phyloP scores from a whole-genome alignment of 768 basidiomycete genomes.

The Lactarius hengduanensis region DNA sequence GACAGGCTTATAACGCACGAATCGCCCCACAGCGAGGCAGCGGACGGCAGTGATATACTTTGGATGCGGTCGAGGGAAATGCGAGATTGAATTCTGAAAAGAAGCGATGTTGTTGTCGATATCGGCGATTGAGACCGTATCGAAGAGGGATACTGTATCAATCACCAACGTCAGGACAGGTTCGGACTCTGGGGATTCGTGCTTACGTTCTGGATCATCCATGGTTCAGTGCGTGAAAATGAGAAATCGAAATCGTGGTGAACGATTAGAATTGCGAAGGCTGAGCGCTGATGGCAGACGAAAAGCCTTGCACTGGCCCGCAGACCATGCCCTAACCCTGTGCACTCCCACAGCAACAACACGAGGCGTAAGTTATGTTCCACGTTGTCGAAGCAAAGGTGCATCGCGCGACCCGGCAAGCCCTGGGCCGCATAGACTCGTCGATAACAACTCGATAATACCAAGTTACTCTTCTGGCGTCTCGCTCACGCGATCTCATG shows the following conservation, averaged over 20 bases:
- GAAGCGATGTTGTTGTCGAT: neutral
- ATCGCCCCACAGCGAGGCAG: neutral
- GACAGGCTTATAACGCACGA: neutral
- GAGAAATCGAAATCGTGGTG: neutral
- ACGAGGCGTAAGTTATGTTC: no score
- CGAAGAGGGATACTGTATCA: no score
- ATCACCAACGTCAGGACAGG: neutral
- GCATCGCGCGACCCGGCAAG: no score
- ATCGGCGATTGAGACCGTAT: neutral
- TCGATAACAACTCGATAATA: no score
- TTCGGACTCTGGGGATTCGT: neutral
- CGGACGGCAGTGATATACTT: neutral
- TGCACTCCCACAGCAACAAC: no score
- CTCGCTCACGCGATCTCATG: no score
- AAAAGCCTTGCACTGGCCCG: no score
- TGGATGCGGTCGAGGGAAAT: neutral
- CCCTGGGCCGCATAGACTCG: no score
- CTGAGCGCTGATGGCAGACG: neutral
- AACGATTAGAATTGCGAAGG: neutral
- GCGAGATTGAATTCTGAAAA: neutral
- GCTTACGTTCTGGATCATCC: neutral
- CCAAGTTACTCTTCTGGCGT: no score
- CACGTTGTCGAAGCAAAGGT: neutral
- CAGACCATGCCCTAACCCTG: no score
- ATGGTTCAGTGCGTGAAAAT: neutral